These are phyloP conservation scores for Boletus vinaceobasis DNA, from an alignment of 768 basidiomycete genomes.

Conservation along the genomic window DNA sequence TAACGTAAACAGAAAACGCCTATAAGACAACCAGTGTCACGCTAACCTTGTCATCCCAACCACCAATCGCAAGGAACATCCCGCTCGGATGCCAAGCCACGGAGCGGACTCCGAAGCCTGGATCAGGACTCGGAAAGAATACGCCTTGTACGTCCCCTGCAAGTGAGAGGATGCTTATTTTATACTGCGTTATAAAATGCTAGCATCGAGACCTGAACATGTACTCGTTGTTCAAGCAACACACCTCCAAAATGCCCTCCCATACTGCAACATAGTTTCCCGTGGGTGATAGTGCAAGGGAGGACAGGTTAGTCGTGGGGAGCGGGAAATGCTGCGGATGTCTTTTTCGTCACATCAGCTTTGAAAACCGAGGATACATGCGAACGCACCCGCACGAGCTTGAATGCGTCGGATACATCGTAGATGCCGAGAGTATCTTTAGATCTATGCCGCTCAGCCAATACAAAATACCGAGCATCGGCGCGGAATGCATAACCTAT, in stretches of 20 bases:
- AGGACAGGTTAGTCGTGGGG: slow-evolving; percentile 69
- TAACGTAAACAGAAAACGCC: neutral
- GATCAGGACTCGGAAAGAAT: slow-evolving; percentile 72
- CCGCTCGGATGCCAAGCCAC: slow-evolving; percentile 88
- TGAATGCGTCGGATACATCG: slow-evolving; percentile 66
- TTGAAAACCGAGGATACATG: slow-evolving; percentile 3
- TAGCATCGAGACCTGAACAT: neutral
- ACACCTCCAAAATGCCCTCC: slow-evolving; percentile 82
- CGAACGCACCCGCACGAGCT: slow-evolving; percentile 58
- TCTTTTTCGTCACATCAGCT: slow-evolving; percentile 18
- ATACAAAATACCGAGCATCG: slow-evolving; percentile 79
- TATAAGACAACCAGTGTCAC: neutral
- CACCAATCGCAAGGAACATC: slow-evolving; percentile 74
- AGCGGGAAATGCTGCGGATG: slow-evolving; percentile 72
- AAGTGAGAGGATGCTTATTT: slow-evolving; percentile 65
- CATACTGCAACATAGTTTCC: slow-evolving; percentile 76
- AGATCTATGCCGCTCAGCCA: slow-evolving; percentile 87
- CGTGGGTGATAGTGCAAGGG: slow-evolving; percentile 70
- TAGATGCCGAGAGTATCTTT: slow-evolving; percentile 87
- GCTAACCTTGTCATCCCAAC: slow-evolving; percentile 84
- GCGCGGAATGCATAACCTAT: slow-evolving; percentile 74
- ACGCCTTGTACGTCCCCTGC: slow-evolving; percentile 60
- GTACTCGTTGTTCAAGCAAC: slow-evolving; percentile 6
- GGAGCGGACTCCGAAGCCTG: slow-evolving; percentile 77
- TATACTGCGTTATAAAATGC: slow-evolving; percentile 52